Evolutionary conservation across 495 filamentous ascomycete genomes (phyloP), one percentile per base, ranked within the genome.

Genomic region (Recurvomyces mirabilis): DNA sequence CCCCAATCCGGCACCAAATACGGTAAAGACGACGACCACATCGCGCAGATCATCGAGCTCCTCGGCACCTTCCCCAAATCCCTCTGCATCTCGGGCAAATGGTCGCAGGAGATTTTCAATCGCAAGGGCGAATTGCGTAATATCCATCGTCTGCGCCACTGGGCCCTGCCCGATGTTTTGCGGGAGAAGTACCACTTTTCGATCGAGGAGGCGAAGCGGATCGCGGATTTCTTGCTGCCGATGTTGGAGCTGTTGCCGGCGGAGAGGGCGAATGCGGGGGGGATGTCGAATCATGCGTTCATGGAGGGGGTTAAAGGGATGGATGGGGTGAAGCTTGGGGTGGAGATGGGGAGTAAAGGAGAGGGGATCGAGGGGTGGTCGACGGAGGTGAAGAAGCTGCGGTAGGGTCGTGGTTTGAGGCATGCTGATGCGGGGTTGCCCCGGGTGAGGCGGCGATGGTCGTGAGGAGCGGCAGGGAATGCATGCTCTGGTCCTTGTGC

Each of bases 11-110:
- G 91, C 40, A 96, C 93, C 17, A 96, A 96, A 64, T 99, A 99
- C 59, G 91, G 91, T 58, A 99, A 99, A 69, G 91, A 99, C 61
- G 91, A 99, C 65, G 91, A 99, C 63, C 91, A 99, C 66, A 99
- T 96, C 32, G 91, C 91, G 2, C 91, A 99, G 61, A 95, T 99
- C 57, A 95, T 99, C 63, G 91, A 99, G 62, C 78, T 99, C 24
- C 77, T 99, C 7, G 91, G 91, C 17, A 77, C 79, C 15, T 96
- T 99, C 61, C 89, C 91, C 34, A 91, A 91, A 57, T 81, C 84
- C 3, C 77, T 96, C 20, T 94, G 82, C 59, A 71, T 91, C 33
- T 79, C 81, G 0, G 91, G 91, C 30, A 94, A 94, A 65, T 99
- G 91, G 91, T 87, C 81, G 6, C 89, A 95, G 61, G 93, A 96